Evolutionary conservation across 345 rosid genomes (phyloP), one percentile per base, ranked within the genome.

Genomic region (Carallia brachiata): DNA sequence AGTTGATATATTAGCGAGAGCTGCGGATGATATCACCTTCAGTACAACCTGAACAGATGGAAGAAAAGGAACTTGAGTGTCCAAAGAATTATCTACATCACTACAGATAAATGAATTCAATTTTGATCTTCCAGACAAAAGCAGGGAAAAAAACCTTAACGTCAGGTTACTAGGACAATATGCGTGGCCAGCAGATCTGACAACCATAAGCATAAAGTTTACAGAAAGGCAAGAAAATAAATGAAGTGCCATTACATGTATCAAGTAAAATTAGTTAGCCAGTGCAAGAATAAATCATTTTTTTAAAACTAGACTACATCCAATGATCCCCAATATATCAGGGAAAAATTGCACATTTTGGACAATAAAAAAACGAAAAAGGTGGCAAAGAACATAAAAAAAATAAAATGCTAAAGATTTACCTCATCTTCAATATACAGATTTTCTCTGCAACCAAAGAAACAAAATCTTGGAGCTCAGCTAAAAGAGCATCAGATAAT

Each of bases 1-100:
- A 76, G 74, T 83, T 69, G 85, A 81, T 73, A 84, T 71, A 57
- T 81, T 74, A 70, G 87, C 79, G 68, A 84, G 76, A 67, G 91
- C 78, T 69, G 89, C 83, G 37, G 85, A 86, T 65, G 99, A 86
- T 77, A 86, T 79, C 52, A 86, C 88, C 87, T 92, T 95, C 82
- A 95, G 93, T 68, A 89, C 75, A 47, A 92, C 90, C 89, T 95
- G 97, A 52, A 82, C 83, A 7, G 99, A 89, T 69, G 97, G 97
- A 75, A 90, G 60, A 65, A 77, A 73, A 19, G 82, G 83, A 74
- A 79, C 80, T 74, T 87, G 96, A 27, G 54, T 36, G 69, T 92
- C 97, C 83, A 71, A 65, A 31, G 89, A 75, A 84, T 80, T 82
- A 79, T 95, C 99, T 87, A 89, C 70, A 70, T 90, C 99, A 87